Conservation (phyloP, 106 monocot genomes). For the Dendrobium catenatum region DNA sequence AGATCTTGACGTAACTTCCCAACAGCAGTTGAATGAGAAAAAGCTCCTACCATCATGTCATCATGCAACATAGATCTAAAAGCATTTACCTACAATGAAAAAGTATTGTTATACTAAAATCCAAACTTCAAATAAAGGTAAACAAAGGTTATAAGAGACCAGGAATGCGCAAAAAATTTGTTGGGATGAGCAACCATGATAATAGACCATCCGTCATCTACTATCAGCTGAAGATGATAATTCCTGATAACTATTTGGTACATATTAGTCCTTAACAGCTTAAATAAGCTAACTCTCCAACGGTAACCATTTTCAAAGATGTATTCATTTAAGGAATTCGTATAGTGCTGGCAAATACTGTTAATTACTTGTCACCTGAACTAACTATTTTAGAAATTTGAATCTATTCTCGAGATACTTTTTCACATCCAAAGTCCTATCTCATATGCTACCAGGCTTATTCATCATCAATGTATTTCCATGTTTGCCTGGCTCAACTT, state of each 20-base stretch:
- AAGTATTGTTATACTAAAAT: not conserved
- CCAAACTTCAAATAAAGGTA: not conserved
- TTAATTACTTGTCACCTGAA: not conserved
- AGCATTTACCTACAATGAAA: constrained; percentile 57
- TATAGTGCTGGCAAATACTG: not conserved
- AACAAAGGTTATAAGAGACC: not conserved
- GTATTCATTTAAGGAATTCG: not conserved
- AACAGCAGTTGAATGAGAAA: constrained; percentile 98
- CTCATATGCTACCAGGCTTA: no score
- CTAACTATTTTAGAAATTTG: no score
- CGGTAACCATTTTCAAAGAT: not conserved
- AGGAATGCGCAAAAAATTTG: not conserved
- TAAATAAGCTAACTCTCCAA: not conserved
- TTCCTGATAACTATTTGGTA: not conserved
- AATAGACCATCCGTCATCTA: not conserved
- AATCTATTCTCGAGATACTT: no score
- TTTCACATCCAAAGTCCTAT: no score
- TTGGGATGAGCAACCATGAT: not conserved
- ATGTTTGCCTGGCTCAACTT: no score
- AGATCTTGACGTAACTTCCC: constrained; percentile 87
- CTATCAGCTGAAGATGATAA: not conserved
- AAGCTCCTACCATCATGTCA: constrained; percentile 98
- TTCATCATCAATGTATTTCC: no score
- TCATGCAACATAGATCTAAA: constrained; percentile 90
- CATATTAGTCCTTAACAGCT: not conserved